A percentile compares a stretch with the other conserved stretches of the same genome.
phyloP scores from a whole-genome alignment of 106 monocot species.

The Acanthochlamys bracteata region DNA sequence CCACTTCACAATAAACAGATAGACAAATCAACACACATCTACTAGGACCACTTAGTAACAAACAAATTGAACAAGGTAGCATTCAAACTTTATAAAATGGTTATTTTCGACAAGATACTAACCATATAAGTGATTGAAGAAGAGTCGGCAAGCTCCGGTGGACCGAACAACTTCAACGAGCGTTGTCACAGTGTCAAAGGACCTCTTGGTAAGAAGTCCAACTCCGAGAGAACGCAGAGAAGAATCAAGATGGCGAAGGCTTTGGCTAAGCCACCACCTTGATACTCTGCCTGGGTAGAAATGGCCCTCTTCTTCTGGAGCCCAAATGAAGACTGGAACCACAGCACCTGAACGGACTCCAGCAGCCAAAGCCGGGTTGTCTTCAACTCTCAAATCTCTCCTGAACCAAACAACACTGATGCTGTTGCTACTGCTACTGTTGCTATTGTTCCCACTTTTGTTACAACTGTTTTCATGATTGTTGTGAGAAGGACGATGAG shows the following conservation, averaged over 20 bases:
- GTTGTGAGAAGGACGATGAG: background rate
- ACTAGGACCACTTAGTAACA: background rate
- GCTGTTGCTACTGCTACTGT: constrained; percentile 9
- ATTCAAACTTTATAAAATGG: background rate
- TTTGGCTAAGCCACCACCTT: constrained; percentile 87
- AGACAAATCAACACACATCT: background rate
- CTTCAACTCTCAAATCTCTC: constrained; percentile 84
- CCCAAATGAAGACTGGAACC: constrained; percentile 70
- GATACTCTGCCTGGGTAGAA: constrained; percentile 89
- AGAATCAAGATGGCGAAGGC: constrained; percentile 52
- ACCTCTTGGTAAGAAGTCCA: constrained; percentile 62
- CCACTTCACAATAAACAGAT: background rate
- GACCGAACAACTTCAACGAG: constrained; percentile 44
- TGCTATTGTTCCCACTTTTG: constrained; percentile 1
- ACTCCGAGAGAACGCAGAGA: constrained; percentile 68
- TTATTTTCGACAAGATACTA: background rate
- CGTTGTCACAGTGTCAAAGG: constrained; percentile 46
- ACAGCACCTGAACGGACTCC: constrained; percentile 66
- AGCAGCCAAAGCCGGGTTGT: constrained; percentile 85
- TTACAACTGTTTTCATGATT: background rate
- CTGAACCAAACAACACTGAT: constrained; percentile 83
- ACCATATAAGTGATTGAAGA: constrained; percentile 96
- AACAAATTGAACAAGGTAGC: background rate
- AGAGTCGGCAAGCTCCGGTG: constrained; percentile 55
- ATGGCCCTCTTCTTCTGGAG: constrained; percentile 78